Percentiles rank a stretch among this genome's conserved stretches.
Conservation (phyloP, 345 rosid genomes). For the Bruguiera sexangula region DNA sequence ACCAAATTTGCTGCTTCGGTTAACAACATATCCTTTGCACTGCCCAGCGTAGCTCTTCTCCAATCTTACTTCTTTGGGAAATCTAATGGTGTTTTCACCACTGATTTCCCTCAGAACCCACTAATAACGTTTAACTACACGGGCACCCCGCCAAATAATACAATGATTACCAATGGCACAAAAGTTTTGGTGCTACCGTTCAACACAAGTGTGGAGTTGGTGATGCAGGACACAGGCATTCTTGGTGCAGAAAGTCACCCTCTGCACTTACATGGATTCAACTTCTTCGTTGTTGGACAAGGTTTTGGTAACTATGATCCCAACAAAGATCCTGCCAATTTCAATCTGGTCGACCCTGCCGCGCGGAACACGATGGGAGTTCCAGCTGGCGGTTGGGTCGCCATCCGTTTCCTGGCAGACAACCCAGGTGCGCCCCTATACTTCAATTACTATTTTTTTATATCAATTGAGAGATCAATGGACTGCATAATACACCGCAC, state of each 20-base stretch:
- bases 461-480: not conserved
- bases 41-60: slow-evolving; percentile 21
- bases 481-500: not conserved
- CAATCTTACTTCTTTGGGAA: slow-evolving; percentile 22
- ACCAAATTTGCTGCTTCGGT: slow-evolving; percentile 28
- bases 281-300: slow-evolving; percentile 29
- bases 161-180: slow-evolving; percentile 20
- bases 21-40: slow-evolving; percentile 20
- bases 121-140: slow-evolving; percentile 17
- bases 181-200: slow-evolving; percentile 10
- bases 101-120: slow-evolving; percentile 33
- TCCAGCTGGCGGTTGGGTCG: slow-evolving; percentile 33
- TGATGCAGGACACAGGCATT: slow-evolving; percentile 26
- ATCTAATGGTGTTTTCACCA: slow-evolving; percentile 20
- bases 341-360: slow-evolving; percentile 19
- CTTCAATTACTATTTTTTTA: too few species aligned
- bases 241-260: slow-evolving; percentile 30
- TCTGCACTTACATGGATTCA: slow-evolving; percentile 25
- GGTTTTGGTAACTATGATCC: slow-evolving; percentile 28
- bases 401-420: slow-evolving; percentile 24
- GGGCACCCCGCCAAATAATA: slow-evolving; percentile 25
- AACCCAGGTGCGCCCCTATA: slow-evolving; percentile 16
- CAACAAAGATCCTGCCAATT: slow-evolving; percentile 20
- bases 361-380: slow-evolving; percentile 26
- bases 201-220: slow-evolving; percentile 28